Percentiles rank a stretch among this genome's conserved stretches.
phyloP scores from a whole-genome alignment of 345 rosid species.

The Crucihimalaya himalaica region DNA sequence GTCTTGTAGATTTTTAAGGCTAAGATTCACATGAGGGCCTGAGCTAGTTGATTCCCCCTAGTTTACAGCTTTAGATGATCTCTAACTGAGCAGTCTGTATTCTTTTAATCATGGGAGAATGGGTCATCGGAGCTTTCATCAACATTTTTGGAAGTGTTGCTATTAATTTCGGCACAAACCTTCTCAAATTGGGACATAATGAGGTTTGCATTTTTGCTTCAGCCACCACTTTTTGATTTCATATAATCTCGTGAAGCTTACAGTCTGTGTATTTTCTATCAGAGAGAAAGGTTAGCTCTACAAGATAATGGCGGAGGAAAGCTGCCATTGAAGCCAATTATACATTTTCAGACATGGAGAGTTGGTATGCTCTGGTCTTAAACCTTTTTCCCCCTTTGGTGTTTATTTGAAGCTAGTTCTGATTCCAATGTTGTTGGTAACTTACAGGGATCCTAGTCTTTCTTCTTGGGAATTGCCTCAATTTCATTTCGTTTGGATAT shows the following conservation, averaged over 20 bases:
- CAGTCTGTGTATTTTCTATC: constrained; percentile 32
- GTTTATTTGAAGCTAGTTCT: constrained; percentile 30
- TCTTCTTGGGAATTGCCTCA: constrained; percentile 91
- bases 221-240: background rate
- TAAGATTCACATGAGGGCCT: constrained; percentile 33
- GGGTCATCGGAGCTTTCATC: constrained; percentile 97
- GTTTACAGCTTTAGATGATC: constrained; percentile 41
- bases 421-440: constrained; percentile 28
- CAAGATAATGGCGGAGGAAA: constrained; percentile 68
- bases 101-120: constrained; percentile 83
- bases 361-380: constrained; percentile 63
- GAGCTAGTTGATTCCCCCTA: constrained; percentile 33
- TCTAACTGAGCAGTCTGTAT: constrained; percentile 34
- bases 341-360: constrained; percentile 95
- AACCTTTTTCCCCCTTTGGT: background rate
- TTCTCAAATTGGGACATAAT: constrained; percentile 93
- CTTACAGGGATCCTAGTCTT: constrained; percentile 81
- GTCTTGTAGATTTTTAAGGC: constrained; percentile 24
- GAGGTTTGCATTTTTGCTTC: constrained; percentile 54
- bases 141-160: constrained; percentile 95
- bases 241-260: constrained; percentile 10
- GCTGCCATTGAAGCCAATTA: constrained; percentile 70
- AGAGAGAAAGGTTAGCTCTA: constrained; percentile 78
- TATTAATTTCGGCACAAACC: constrained; percentile 98
- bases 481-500: constrained; percentile 97